These are phyloP conservation scores for Fagus sylvatica DNA, from an alignment of 306 rosid species.

Conservation along the genomic window DNA sequence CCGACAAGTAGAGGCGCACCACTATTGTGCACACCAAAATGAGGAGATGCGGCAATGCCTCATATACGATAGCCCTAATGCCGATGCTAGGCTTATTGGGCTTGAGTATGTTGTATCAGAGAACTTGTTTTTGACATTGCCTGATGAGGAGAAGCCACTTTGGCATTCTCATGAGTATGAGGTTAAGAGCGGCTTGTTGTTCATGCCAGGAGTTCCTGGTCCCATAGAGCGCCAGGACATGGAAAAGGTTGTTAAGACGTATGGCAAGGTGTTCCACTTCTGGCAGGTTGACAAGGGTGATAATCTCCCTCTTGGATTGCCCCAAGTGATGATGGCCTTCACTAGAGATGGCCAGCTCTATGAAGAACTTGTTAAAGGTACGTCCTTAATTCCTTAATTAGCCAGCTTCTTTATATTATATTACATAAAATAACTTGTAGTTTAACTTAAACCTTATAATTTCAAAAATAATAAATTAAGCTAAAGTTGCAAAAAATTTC, in stretches of 20 bases:
- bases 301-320: conserved; percentile 62
- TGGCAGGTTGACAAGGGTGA: conserved; percentile 68
- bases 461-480: too few relatives aligned
- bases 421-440: too few relatives aligned
- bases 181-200: conserved; percentile 66
- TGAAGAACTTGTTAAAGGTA: conserved; percentile 38
- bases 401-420: too few relatives aligned
- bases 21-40: conserved; percentile 69
- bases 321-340: conserved; percentile 75
- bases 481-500: too few relatives aligned
- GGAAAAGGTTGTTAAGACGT: conserved; percentile 70
- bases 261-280: too few relatives aligned
- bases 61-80: conserved; percentile 49
- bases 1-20: conserved; percentile 88
- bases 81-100: conserved; percentile 54
- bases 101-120: conserved; percentile 63
- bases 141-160: conserved; percentile 70
- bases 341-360: conserved; percentile 75
- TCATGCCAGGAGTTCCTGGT: conserved; percentile 57
- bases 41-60: conserved; percentile 88
- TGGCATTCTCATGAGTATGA: conserved; percentile 92
- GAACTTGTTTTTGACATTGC: conserved; percentile 56
- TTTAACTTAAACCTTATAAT: too few relatives aligned
- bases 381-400: too few relatives aligned
- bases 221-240: conserved; percentile 50